These are phyloP conservation scores for Pichia eremophila DNA, from an alignment of 805 yeast genomes.

Conservation along the genomic window DNA sequence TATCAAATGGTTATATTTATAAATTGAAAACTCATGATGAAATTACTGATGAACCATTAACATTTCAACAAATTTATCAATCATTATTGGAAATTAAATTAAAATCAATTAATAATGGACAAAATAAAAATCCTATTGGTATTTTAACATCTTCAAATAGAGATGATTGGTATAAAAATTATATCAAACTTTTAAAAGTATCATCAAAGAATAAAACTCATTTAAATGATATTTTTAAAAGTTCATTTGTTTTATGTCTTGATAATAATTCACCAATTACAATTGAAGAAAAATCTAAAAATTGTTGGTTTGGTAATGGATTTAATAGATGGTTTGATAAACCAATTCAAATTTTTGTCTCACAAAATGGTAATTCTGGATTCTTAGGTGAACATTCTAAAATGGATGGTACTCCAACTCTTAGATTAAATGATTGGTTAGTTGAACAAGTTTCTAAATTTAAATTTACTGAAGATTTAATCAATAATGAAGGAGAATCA, in stretches of 20 bases:
- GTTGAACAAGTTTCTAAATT: constrained; percentile 32
- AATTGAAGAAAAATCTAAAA: constrained; percentile 72
- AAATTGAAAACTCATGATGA: constrained; percentile 55
- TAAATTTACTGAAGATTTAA: constrained; percentile 5
- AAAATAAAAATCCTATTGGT: constrained; percentile 55
- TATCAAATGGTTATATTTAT: constrained; percentile 71
- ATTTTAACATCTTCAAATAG: constrained; percentile 76
- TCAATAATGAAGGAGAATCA: neutral
- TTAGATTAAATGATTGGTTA: constrained; percentile 73
- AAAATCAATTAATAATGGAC: constrained; percentile 23
- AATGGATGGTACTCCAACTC: constrained; percentile 97
- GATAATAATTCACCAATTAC: constrained; percentile 69
- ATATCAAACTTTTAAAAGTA: constrained; percentile 45
- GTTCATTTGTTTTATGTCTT: constrained; percentile 74
- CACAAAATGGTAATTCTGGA: constrained; percentile 81
- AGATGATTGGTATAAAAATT: constrained; percentile 64
- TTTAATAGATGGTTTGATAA: constrained; percentile 89
- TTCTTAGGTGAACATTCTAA: constrained; percentile 93
- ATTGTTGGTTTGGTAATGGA: constrained; percentile 95
- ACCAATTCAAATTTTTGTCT: constrained; percentile 75
- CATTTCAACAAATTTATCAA: constrained; percentile 40
- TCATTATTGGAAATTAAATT: constrained; percentile 51
- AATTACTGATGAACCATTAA: constrained; percentile 32
- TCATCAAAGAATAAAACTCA: constrained; percentile 50
- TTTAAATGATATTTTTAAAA: constrained; percentile 58